Evolutionary conservation across 148 eudicot genomes (phyloP).

Genomic region (Nepenthes mirabilis): DNA sequence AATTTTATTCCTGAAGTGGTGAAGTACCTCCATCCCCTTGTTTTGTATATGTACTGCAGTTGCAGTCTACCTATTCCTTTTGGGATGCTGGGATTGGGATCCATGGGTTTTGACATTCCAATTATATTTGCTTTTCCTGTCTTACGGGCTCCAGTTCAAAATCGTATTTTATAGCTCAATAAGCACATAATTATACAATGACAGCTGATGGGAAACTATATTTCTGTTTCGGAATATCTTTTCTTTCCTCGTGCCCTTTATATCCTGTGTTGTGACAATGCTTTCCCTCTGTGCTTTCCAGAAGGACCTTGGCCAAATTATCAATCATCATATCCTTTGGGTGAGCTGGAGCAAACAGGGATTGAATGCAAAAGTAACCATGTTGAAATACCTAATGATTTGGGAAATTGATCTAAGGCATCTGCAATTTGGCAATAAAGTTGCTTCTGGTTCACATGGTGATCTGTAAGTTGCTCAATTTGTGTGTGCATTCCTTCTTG

Average conservation of each 20-base stretch:
- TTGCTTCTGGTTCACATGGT: conserved; percentile 97
- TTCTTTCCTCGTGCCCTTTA: neutral
- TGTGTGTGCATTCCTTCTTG: neutral
- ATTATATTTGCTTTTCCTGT: too few relatives aligned
- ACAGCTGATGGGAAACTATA: neutral
- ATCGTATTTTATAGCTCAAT: too few relatives aligned
- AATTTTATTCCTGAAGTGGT: too few relatives aligned
- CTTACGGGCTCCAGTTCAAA: too few relatives aligned
- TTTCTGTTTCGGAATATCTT: neutral
- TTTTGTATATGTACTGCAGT: too few relatives aligned
- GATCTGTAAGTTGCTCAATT: conserved; percentile 61
- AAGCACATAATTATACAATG: too few relatives aligned
- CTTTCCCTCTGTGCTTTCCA: conserved; percentile 18
- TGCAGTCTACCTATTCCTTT: too few relatives aligned
- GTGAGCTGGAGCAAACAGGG: conserved; percentile 29
- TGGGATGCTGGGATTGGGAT: too few relatives aligned
- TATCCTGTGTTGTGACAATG: neutral
- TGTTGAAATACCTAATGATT: conserved; percentile 80
- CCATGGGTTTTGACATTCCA: too few relatives aligned
- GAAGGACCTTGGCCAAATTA: conserved; percentile 68
- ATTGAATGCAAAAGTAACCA: conserved; percentile 41
- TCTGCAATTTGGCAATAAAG: conserved; percentile 60
- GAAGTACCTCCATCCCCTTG: too few relatives aligned
- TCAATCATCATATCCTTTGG: conserved; percentile 37
- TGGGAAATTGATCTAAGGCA: conserved; percentile 93